Base-by-base conservation (phyloP, 371 early-diverging fungal genomes). In the Thermomucor indicae-seudaticae region DNA sequence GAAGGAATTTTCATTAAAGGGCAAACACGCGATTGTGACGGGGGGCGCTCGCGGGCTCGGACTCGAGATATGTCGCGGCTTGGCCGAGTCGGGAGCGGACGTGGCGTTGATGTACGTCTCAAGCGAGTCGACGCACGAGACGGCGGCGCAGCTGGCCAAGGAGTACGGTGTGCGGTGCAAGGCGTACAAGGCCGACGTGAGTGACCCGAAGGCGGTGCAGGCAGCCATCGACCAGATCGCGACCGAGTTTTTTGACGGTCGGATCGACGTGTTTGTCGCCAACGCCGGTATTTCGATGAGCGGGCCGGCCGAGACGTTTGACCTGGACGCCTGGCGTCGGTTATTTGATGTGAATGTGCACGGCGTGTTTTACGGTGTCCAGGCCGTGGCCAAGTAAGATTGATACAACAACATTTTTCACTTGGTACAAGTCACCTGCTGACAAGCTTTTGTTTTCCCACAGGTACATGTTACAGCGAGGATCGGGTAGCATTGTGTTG, bases 21-120 rank as follows among this genome's bases (percentile, higher is more conserved):
- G 67, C 32, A 73, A 70, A 32, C 65, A 62, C 25, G 74, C 68
- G 14, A 45, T 70, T 29, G 64, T 73, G 27, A 73, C 74, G 30
- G 74, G 74, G 44, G 74, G 74, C 39, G 70, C 62, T n/a, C 67
- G 73, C 47, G 73, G 73, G 23, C 55, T 75, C 31, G 75, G 75
- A 14, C 55, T 71, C 35, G 69, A 70, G 49, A 63, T 75, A 60
- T 60, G 65, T 45, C 68, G 61, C 40, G 75, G 65, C 25, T 61
- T 75, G 23, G 75, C 75, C 22, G 64, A 66, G 39, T 67, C 71
- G 22, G 75, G 75, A 31, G 75, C 75, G 11, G 51, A 68, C 23
- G 75, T 75, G 34, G 75, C 75, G 5, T 47, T 75, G 24, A 75
- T 69, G 66, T 75, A 71, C 34, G 71, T 75, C 20, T 71, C 71